Conservation (phyloP, 2,329 filamentous ascomycete genomes). For the Truncatella angustata region DNA sequence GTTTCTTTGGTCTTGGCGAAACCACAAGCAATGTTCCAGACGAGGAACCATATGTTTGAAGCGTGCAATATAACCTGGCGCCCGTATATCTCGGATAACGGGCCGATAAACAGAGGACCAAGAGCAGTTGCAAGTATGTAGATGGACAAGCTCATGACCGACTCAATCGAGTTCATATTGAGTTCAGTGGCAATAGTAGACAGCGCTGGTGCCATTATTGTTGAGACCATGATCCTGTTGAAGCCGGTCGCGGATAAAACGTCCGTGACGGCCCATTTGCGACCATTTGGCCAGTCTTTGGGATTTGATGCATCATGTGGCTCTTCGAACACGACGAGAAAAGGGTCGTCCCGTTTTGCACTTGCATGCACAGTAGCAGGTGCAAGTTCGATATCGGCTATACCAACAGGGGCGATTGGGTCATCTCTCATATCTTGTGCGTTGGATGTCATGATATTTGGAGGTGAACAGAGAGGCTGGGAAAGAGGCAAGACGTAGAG, state of each 20-base stretch:
- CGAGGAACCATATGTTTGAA: conserved; percentile 47
- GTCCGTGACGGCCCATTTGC: conserved; percentile 49
- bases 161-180: conserved; percentile 43
- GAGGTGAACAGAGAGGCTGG: background rate
- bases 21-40: conserved; percentile 46
- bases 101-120: conserved; percentile 38
- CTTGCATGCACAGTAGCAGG: background rate
- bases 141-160: conserved; percentile 47
- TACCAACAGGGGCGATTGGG: background rate
- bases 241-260: conserved; percentile 49
- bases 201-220: conserved; percentile 52
- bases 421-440: background rate
- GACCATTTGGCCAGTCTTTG: conserved; percentile 34
- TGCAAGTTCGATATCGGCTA: background rate
- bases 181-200: conserved; percentile 48
- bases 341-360: conserved; percentile 12
- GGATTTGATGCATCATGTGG: conserved; percentile 34
- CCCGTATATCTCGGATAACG: conserved; percentile 18
- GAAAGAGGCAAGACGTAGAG: background rate
- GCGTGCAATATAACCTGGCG: conserved; percentile 38
- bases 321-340: conserved; percentile 21
- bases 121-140: conserved; percentile 50
- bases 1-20: conserved; percentile 36
- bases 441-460: background rate
- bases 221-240: conserved; percentile 49